Base-by-base conservation (phyloP, 1,284 basidiomycete genomes). In the Ustilago cynodontis region DNA sequence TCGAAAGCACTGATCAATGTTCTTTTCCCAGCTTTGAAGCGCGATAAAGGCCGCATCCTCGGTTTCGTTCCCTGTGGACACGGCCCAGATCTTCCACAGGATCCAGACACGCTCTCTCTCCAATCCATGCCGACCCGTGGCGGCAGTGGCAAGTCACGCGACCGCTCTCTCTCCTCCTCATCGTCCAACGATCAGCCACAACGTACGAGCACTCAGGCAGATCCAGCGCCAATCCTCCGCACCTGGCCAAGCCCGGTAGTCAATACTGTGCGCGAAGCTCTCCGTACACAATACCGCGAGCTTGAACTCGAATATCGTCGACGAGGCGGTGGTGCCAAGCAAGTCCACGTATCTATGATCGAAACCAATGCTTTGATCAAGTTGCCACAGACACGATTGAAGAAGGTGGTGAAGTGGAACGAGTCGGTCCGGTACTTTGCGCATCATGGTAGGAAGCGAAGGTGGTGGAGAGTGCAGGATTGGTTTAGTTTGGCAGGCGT, bases 321-420 rank as follows among this genome's bases (percentile, higher is more conserved):
- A 28, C 50, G 59, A 9, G 70, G 64, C 2, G 70, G 56, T 11
- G 52, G 47, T 1, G 52, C 63, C 11, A 26, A 33, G 6, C 56
- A 58, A 8, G 66, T 75, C 22, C 41, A 66, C 26, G 64, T 75
- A 1, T 64, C 63, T 4, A 75, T 53, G 59, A 54, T 75, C 60
- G 72, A 75, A n/a, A 75, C 72, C 2, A 51, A 62, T 6, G 33
- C 72, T 2, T 35, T 75, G 28, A 41, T 75, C 16, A 33, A 51
- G 16, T 20, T 70, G 39, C 72, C 72, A 0, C 66, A 70, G 18
- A 67, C 67, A 8, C 41, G 59, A 18, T 24, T 75, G 43, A 75
- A 75, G 18, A 75, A 75, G 64, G 59, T 70, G 59, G 72, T 75
- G 56, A 70, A 75, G 58, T 75, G 72, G 72, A 69, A 74, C 35